Percentiles rank a stretch among this genome's conserved stretches.
These are phyloP conservation scores for Aureobasidium sp. DNA, from an alignment of 2,329 filamentous ascomycete genomes.

Conservation along the genomic window DNA sequence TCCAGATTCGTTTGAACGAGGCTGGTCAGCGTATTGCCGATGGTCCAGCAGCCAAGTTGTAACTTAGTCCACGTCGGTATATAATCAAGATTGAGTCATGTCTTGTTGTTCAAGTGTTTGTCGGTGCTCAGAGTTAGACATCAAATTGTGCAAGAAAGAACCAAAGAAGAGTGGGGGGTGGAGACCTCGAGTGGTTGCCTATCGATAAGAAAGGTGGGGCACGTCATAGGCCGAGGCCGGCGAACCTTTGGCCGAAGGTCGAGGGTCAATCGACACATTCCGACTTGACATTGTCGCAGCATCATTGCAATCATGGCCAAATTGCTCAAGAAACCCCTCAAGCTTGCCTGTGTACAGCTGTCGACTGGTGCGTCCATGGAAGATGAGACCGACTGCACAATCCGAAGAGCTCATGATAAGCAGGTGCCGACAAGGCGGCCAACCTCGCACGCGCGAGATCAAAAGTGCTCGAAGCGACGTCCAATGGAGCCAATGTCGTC, in stretches of 20 bases:
- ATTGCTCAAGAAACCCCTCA: conserved; percentile 68
- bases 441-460: conserved; percentile 76
- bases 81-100: too few species aligned
- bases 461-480: conserved; percentile 76
- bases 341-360: conserved; percentile 75
- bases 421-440: conserved; percentile 63
- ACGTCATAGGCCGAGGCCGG: neutral
- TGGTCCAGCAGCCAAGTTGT: neutral
- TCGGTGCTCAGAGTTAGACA: too few species aligned
- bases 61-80: neutral
- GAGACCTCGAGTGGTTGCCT: too few species aligned
- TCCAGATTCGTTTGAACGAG: conserved; percentile 17
- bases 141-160: too few species aligned
- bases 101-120: too few species aligned
- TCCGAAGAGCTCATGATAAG: neutral
- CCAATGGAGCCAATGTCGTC: conserved; percentile 71
- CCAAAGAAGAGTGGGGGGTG: too few species aligned
- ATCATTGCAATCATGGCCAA: conserved; percentile 37
- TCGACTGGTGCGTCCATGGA: conserved; percentile 50
- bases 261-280: neutral
- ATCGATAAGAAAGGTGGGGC: conserved; percentile 4
- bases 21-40: conserved; percentile 12
- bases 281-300: neutral
- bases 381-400: neutral
- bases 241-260: neutral